These are phyloP conservation scores for Trametes polyzona DNA, from an alignment of 1,284 basidiomycete species.

Conservation along the genomic window DNA sequence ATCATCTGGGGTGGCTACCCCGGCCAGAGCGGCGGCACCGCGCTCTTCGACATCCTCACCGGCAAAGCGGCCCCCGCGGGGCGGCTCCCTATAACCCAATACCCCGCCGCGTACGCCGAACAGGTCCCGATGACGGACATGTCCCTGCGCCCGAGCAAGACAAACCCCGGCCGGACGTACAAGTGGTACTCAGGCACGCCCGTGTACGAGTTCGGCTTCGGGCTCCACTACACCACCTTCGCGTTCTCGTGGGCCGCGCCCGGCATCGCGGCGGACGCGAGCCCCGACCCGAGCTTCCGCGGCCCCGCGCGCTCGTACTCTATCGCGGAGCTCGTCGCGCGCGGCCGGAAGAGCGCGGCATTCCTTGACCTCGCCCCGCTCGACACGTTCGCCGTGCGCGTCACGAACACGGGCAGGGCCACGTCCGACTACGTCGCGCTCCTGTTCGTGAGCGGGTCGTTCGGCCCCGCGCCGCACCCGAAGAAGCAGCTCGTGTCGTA, in stretches of 20 bases:
- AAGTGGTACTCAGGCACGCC: conserved; percentile 57
- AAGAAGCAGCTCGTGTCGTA: conserved; percentile 57
- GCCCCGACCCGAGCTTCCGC: neutral
- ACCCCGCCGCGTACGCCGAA: conserved; percentile 52
- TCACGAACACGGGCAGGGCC: conserved; percentile 53
- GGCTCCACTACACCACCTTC: conserved; percentile 59
- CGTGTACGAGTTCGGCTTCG: conserved; percentile 54
- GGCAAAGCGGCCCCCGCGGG: conserved; percentile 57
- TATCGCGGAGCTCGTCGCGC: conserved; percentile 44
- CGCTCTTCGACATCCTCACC: conserved; percentile 52
- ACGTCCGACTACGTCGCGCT: conserved; percentile 61
- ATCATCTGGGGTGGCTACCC: conserved; percentile 61
- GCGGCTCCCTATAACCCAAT: conserved; percentile 57
- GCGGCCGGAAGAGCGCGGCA: conserved; percentile 27
- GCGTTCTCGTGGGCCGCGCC: conserved; percentile 39
- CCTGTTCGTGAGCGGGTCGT: conserved; percentile 51
- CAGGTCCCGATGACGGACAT: conserved; percentile 61
- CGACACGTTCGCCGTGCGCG: conserved; percentile 50
- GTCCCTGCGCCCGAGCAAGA: conserved; percentile 50
- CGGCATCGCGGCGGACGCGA: neutral
- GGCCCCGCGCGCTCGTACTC: conserved; percentile 40
- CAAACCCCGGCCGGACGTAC: conserved; percentile 59
- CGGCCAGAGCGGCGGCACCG: conserved; percentile 56
- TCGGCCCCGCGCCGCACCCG: conserved; percentile 53
- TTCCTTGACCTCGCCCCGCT: conserved; percentile 50